A percentile compares a stretch with the other conserved stretches of the same genome.
These are phyloP conservation scores for Umbelopsis vinacea DNA, from an alignment of 192 early-diverging fungal species.

Conservation along the genomic window DNA sequence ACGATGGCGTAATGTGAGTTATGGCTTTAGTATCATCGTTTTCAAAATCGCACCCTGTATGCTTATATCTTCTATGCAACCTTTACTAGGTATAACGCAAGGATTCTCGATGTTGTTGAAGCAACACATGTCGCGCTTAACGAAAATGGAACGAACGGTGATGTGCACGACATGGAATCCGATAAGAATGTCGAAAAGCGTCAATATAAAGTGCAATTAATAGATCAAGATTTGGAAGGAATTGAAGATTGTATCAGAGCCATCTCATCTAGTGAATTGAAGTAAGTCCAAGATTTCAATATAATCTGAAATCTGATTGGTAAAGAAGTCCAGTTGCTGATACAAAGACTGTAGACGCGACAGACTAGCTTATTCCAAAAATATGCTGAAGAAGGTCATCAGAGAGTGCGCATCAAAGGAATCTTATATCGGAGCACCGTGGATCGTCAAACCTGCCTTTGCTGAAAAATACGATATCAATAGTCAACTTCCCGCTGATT, in stretches of 20 bases:
- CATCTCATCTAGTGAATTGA: slow-evolving; percentile 40
- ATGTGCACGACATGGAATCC: slow-evolving; percentile 15
- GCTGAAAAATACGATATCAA: slow-evolving; percentile 55
- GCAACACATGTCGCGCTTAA: not conserved
- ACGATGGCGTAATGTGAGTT: slow-evolving; percentile 40
- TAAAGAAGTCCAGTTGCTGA: too few species aligned
- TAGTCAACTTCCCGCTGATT: slow-evolving; percentile 42
- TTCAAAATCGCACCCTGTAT: not conserved
- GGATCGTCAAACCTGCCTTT: slow-evolving; percentile 57
- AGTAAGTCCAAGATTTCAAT: slow-evolving; percentile 24
- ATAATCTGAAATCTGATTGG: not conserved
- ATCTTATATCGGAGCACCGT: slow-evolving; percentile 72
- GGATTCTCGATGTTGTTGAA: slow-evolving; percentile 30
- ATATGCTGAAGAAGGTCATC: slow-evolving; percentile 72
- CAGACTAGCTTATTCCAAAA: slow-evolving; percentile 70
- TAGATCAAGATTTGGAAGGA: slow-evolving; percentile 56
- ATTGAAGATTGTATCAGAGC: slow-evolving; percentile 54
- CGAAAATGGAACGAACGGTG: slow-evolving; percentile 9
- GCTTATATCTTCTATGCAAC: not conserved
- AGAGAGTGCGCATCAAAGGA: slow-evolving; percentile 69
- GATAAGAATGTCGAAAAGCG: slow-evolving; percentile 27
- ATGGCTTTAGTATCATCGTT: not conserved
- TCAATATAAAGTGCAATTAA: slow-evolving; percentile 54
- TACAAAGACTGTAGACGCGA: slow-evolving; percentile 50
- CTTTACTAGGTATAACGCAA: slow-evolving; percentile 46